These are phyloP conservation scores for Takashimella koratensis DNA, from an alignment of 1,284 basidiomycete species.

Conservation along the genomic window DNA sequence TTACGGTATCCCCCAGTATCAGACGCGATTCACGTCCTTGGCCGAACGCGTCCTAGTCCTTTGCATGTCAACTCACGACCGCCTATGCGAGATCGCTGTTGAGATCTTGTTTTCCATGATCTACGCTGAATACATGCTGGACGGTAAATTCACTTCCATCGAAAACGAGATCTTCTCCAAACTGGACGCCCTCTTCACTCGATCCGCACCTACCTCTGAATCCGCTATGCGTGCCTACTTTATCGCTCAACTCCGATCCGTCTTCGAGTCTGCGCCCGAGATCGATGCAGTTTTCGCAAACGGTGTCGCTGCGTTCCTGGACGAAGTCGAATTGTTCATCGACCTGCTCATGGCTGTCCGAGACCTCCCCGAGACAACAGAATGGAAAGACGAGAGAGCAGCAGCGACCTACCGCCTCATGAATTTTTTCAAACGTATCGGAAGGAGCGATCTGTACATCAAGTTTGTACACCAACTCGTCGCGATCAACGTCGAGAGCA, in stretches of 20 bases:
- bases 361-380: constrained; percentile 89
- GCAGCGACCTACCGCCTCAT: constrained; percentile 88
- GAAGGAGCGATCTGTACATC: constrained; percentile 83
- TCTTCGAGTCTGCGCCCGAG: constrained; percentile 72
- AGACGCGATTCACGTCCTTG: constrained; percentile 75
- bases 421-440: constrained; percentile 83
- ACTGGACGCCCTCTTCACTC: constrained; percentile 79
- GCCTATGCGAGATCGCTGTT: constrained; percentile 82
- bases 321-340: constrained; percentile 88
- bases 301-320: constrained; percentile 76
- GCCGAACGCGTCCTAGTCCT: constrained; percentile 88
- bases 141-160: constrained; percentile 76
- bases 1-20: constrained; percentile 53
- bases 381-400: constrained; percentile 88
- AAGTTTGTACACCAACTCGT: constrained; percentile 93
- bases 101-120: constrained; percentile 95
- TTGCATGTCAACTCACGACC: constrained; percentile 91
- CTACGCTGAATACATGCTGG: constrained; percentile 80
- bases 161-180: constrained; percentile 94
- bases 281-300: constrained; percentile 74
- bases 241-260: constrained; percentile 80
- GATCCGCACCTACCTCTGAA: constrained; percentile 51
- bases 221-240: constrained; percentile 85
- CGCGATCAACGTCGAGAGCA: constrained; percentile 76
- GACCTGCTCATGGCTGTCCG: constrained; percentile 86